Base-by-base conservation (phyloP, 2,329 filamentous ascomycete species). In the Ceratocystis alfenasii region DNA sequence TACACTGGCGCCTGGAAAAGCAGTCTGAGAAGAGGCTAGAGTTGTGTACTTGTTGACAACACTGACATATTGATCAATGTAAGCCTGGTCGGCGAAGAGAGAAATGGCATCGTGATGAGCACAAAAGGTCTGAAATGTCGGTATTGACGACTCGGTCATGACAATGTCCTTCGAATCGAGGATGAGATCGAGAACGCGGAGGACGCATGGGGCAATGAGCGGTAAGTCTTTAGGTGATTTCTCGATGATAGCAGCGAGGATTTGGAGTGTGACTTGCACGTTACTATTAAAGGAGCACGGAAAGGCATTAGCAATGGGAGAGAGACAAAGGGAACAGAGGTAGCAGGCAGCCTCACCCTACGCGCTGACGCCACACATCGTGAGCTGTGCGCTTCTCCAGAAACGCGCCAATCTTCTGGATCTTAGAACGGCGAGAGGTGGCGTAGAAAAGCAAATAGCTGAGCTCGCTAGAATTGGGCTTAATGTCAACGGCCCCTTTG, bases 371-470 rank as follows among this genome's bases (percentile, higher is more conserved):
- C 85, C 88, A 95, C 70, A 96, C 90, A 79, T 99, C 94, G 73
- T 86, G 87, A 68, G 89, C 89, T 25, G 90, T 94, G 79, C 93
- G 90, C 80, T 93, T 95, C 78, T 97, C 92, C 70, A 99, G 81
- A 74, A 96, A 99, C 71, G 86, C 86, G 75, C 90, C 91, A 70
- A 99, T 92, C 78, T 99, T 99, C 73, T 94, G 90, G 71, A 97
- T 86, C 81, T 97, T 99, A 76, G 89, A 93, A 70, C 90, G 87
- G 68, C 93, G 89, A 71, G 92, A 96, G 74, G 89, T 95, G 68
- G 90, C 91, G 79, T 99, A 97, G 81, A 95, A 97, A 65, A 97
- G 85, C 70, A 99, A 84, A 75, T 97, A 97, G 76, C 90, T 95
- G 69, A 99, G 84, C 80, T 99, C 94, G 77, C 90, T 95, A 70